Evolutionary conservation across 371 early-diverging fungal species (phyloP).

Genomic region (Rhizomucor miehei): DNA sequence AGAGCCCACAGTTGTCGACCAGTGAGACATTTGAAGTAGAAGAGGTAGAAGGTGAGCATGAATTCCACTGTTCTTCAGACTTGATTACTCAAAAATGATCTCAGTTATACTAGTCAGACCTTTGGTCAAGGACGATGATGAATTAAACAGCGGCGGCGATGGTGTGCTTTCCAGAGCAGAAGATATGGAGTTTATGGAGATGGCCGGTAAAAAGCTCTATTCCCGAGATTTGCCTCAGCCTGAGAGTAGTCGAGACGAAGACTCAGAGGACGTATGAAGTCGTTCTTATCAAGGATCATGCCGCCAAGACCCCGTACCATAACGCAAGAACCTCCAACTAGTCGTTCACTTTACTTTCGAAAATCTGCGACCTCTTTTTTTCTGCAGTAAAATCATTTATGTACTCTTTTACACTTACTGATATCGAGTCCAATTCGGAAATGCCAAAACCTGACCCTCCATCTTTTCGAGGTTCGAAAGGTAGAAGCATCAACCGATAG

Average conservation of each 20-base stretch:
- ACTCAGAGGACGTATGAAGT: too few species aligned
- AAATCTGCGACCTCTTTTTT: too few species aligned
- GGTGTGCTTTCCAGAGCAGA: slow-evolving; percentile 70
- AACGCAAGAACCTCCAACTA: too few species aligned
- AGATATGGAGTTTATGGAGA: slow-evolving; percentile 81
- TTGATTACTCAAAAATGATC: slow-evolving; percentile 5
- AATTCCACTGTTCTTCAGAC: not conserved
- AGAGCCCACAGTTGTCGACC: slow-evolving; percentile 52
- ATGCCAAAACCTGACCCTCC: too few species aligned
- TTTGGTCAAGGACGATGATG: slow-evolving; percentile 51
- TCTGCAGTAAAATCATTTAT: too few species aligned
- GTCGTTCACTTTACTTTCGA: too few species aligned
- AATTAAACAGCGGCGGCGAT: slow-evolving; percentile 28
- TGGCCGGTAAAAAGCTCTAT: slow-evolving; percentile 82
- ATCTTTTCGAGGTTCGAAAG: too few species aligned
- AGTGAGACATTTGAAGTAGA: slow-evolving; percentile 68
- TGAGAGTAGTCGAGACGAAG: slow-evolving; percentile 2
- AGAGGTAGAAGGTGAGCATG: slow-evolving; percentile 62
- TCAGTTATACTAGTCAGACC: slow-evolving; percentile 73
- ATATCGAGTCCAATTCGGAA: too few species aligned
- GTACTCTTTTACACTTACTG: too few species aligned
- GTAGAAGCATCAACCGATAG: too few species aligned
- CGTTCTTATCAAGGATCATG: too few species aligned
- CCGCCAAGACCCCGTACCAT: too few species aligned
- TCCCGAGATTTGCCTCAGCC: slow-evolving; percentile 56